These are phyloP conservation scores for Mycena chlorophos DNA, from an alignment of 768 basidiomycete genomes.

Conservation along the genomic window DNA sequence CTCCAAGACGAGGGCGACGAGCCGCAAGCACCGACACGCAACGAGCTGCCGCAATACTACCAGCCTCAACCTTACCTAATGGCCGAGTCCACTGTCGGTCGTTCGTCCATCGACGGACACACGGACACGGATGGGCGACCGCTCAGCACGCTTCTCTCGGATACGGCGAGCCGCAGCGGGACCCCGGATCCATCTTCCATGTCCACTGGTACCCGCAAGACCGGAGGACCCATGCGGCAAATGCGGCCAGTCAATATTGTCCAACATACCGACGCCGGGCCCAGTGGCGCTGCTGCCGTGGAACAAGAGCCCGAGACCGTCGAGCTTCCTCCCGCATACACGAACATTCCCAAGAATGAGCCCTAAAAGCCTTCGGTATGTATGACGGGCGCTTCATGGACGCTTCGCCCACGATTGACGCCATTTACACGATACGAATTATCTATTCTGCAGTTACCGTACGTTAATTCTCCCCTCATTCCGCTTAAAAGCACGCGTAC, in stretches of 20 bases:
- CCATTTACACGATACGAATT: too few relatives aligned
- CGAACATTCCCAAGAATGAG: slow-evolving; percentile 50
- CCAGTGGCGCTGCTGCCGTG: slow-evolving; percentile 37
- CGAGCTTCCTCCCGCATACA: slow-evolving; percentile 83
- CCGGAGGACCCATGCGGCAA: slow-evolving; percentile 46
- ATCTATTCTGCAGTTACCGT: neutral
- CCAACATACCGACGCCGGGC: slow-evolving; percentile 84
- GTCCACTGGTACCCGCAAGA: slow-evolving; percentile 42
- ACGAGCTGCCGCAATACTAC: slow-evolving; percentile 68
- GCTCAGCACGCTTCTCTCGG: slow-evolving; percentile 36
- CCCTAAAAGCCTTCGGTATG: neutral
- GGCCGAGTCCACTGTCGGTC: slow-evolving; percentile 55
- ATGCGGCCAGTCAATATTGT: slow-evolving; percentile 77
- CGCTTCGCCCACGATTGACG: slow-evolving; percentile 2
- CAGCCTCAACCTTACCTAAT: slow-evolving; percentile 76
- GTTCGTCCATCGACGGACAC: slow-evolving; percentile 36
- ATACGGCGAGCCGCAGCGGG: slow-evolving; percentile 44
- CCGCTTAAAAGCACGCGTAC: neutral
- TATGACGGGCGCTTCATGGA: neutral
- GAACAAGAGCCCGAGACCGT: slow-evolving; percentile 64
- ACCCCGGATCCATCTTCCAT: slow-evolving; percentile 43
- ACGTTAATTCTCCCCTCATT: neutral
- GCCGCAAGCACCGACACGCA: slow-evolving; percentile 27
- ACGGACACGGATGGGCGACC: slow-evolving; percentile 33
- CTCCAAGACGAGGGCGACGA: slow-evolving; percentile 51